Evolutionary conservation across 257 asterid species (phyloP).

Genomic region (Solanum medicagineum): DNA sequence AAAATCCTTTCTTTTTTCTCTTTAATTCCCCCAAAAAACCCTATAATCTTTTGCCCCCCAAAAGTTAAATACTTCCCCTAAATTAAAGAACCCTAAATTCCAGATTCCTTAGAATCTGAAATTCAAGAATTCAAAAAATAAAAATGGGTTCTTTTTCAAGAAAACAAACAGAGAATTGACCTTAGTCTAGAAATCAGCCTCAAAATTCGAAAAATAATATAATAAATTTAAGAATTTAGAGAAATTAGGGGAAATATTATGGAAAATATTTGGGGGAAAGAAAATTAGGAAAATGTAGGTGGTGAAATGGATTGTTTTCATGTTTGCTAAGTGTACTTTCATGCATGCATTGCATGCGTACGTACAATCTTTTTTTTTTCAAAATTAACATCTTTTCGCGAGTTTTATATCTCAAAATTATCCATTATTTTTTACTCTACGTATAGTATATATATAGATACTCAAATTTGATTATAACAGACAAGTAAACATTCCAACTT

Average conservation of each 20-base stretch:
- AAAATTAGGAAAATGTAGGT: neutral
- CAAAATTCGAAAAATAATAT: neutral
- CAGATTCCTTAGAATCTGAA: neutral
- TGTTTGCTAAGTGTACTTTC: neutral
- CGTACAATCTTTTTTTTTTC: neutral
- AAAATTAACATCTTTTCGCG: too few relatives aligned
- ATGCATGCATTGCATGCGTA: conserved; percentile 3
- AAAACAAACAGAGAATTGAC: neutral
- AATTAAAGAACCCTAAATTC: neutral
- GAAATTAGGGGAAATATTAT: neutral
- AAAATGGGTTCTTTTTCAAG: neutral
- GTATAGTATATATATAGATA: too few relatives aligned
- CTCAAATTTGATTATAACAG: too few relatives aligned
- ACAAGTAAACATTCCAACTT: too few relatives aligned
- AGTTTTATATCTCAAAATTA: too few relatives aligned
- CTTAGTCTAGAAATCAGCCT: neutral
- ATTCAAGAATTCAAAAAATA: conserved; percentile 3
- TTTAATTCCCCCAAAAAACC: neutral
- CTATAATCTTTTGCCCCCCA: neutral
- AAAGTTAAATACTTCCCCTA: neutral
- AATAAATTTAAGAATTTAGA: neutral
- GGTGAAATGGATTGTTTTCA: neutral
- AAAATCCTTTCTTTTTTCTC: neutral
- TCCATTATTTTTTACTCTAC: too few relatives aligned
- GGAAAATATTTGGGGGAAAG: neutral